Percentiles rank a stretch among this genome's conserved stretches.
These are phyloP conservation scores for Candida golubevii DNA, from an alignment of 805 yeast species.

Conservation along the genomic window DNA sequence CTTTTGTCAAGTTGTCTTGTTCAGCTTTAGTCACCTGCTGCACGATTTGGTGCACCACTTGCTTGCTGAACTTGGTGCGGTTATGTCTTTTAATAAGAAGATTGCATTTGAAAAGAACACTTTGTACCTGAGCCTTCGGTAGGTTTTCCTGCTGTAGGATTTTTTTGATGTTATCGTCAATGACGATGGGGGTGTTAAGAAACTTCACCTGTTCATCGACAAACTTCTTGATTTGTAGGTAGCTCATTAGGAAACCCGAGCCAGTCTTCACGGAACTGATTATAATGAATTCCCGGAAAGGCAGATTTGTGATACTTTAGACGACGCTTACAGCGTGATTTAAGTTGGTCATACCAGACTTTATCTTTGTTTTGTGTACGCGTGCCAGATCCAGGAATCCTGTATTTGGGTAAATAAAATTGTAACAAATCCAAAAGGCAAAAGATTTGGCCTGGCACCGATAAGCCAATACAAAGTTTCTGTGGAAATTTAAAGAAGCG, in stretches of 20 bases:
- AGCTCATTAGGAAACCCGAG: constrained; percentile 15
- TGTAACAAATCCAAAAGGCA: too few species aligned
- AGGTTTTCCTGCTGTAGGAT: constrained; percentile 11
- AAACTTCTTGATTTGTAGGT: constrained; percentile 29
- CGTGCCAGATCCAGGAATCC: too few species aligned
- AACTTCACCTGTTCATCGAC: constrained; percentile 29
- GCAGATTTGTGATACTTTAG: too few species aligned
- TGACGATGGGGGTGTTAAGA: constrained; percentile 25
- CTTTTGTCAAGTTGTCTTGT: constrained; percentile 22
- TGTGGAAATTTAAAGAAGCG: too few species aligned
- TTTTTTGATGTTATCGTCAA: constrained; percentile 16
- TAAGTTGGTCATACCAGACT: too few species aligned
- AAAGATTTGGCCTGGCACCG: too few species aligned
- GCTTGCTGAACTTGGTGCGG: constrained; percentile 23
- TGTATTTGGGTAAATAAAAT: too few species aligned
- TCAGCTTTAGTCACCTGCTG: constrained; percentile 35
- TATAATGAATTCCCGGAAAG: too few species aligned
- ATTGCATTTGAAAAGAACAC: constrained; percentile 23
- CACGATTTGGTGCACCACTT: constrained; percentile 33
- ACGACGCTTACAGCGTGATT: too few species aligned
- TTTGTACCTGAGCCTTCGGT: constrained; percentile 13
- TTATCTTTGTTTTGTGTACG: too few species aligned
- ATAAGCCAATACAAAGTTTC: too few species aligned
- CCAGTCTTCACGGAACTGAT: too few species aligned
- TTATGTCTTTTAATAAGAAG: constrained; percentile 25